phyloP scores from a whole-genome alignment of 2,329 filamentous ascomycete species.

The Nothophaeocryptopus gaeumannii region DNA sequence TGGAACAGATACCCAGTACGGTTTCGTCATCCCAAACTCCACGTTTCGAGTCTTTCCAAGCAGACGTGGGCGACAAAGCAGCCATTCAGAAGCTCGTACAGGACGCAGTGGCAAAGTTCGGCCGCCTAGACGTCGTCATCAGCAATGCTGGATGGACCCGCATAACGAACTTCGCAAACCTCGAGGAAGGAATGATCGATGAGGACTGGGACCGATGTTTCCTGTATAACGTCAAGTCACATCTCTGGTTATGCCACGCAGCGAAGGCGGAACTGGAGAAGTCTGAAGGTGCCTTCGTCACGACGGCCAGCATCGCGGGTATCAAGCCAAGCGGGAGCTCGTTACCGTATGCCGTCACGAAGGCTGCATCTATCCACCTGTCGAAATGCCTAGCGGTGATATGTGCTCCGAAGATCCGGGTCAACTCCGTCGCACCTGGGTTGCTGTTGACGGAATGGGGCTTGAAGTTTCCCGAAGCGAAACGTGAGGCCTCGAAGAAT shows the following conservation, averaged over 20 bases:
- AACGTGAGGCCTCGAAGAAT: conserved; percentile 43
- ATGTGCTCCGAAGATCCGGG: conserved; percentile 55
- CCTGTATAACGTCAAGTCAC: conserved; percentile 61
- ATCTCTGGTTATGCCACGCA: conserved; percentile 59
- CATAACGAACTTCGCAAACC: conserved; percentile 35
- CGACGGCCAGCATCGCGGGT: conserved; percentile 63
- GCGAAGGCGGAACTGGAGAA: conserved; percentile 55
- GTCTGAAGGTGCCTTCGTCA: conserved; percentile 60
- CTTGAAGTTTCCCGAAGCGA: conserved; percentile 46
- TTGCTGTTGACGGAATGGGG: conserved; percentile 49
- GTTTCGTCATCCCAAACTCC: conserved; percentile 11
- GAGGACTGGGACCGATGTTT: conserved; percentile 39
- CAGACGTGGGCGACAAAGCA: conserved; percentile 25
- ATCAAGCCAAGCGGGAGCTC: conserved; percentile 63
- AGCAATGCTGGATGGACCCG: conserved; percentile 39
- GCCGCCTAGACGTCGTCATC: conserved; percentile 42
- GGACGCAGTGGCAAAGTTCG: conserved; percentile 34
- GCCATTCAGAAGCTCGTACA: conserved; percentile 37
- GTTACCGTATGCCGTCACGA: conserved; percentile 43
- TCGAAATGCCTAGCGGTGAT: conserved; percentile 54
- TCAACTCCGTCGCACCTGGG: conserved; percentile 59
- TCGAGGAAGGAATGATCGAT: conserved; percentile 40
- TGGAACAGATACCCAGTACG: conserved; percentile 37
- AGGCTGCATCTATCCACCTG: conserved; percentile 50
- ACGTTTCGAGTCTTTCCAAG: conserved; percentile 28